Evolutionary conservation across 768 basidiomycete species (phyloP).

Genomic region (Suillus subaureus): DNA sequence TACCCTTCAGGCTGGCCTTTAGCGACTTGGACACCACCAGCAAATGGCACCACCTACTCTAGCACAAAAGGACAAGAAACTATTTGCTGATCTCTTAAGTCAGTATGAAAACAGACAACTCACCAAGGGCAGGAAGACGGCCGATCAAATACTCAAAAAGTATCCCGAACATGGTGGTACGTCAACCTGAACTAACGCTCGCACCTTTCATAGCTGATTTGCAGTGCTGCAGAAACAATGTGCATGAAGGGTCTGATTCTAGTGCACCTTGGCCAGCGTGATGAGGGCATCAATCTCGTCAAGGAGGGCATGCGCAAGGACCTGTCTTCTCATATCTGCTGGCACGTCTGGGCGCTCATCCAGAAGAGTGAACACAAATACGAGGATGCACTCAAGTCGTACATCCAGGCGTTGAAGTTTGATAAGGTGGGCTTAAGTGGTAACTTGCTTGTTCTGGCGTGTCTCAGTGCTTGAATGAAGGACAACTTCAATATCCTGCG

Average conservation of each 20-base stretch:
- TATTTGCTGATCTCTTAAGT: constrained; percentile 86
- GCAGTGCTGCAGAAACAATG: constrained; percentile 69
- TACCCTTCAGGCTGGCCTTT: background rate
- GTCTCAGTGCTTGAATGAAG: constrained; percentile 40
- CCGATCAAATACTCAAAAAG: constrained; percentile 94
- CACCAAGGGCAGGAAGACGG: constrained; percentile 87
- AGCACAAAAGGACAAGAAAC: constrained; percentile 78
- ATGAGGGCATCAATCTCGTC: constrained; percentile 81
- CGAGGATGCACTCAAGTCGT: constrained; percentile 91
- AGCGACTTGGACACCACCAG: background rate
- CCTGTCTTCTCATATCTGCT: constrained; percentile 89
- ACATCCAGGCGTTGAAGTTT: constrained; percentile 83
- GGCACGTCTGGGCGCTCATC: constrained; percentile 97
- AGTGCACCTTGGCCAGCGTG: constrained; percentile 77
- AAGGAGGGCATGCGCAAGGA: constrained; percentile 83
- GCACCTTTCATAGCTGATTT: background rate
- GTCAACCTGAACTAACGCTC: constrained; percentile 21
- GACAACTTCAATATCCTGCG: constrained; percentile 93
- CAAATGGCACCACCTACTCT: constrained; percentile 39
- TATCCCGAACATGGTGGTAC: constrained; percentile 93
- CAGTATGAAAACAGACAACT: constrained; percentile 89
- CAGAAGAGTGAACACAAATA: constrained; percentile 95
- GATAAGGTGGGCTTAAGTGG: constrained; percentile 68
- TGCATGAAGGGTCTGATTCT: constrained; percentile 95
- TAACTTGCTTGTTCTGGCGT: background rate